These are phyloP conservation scores for Anthracocystis setariae DNA, from an alignment of 1,284 basidiomycete genomes.

Conservation along the genomic window DNA sequence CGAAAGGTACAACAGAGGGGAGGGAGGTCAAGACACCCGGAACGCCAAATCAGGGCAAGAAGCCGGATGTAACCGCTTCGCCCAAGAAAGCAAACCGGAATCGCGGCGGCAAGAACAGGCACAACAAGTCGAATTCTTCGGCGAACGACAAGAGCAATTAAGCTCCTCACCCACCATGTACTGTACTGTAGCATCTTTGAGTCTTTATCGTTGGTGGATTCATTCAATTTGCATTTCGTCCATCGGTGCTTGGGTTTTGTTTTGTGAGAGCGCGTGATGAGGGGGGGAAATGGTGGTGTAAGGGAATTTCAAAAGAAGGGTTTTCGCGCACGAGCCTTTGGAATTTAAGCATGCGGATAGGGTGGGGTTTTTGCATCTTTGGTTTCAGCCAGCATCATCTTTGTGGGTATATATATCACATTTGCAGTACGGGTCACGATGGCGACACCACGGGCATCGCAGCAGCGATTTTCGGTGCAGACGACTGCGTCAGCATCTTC, in stretches of 20 bases:
- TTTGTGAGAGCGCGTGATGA: too few species aligned
- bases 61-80: conserved; percentile 23
- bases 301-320: background rate
- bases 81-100: conserved; percentile 18
- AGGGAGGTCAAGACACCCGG: conserved; percentile 6
- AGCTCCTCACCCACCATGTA: too few species aligned
- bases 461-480: conserved; percentile 43
- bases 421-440: too few species aligned
- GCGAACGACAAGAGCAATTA: conserved; percentile 17
- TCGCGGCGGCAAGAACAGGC: conserved; percentile 26
- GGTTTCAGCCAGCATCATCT: too few species aligned
- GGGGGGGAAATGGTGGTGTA: background rate
- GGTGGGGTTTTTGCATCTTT: too few species aligned
- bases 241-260: too few species aligned
- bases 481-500: conserved; percentile 22
- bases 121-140: conserved; percentile 31
- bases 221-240: too few species aligned
- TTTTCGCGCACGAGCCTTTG: conserved; percentile 32
- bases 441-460: conserved; percentile 26
- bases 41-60: conserved; percentile 12
- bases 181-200: background rate
- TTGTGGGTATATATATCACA: too few species aligned
- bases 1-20: background rate
- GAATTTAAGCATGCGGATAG: too few species aligned
- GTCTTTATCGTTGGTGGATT: background rate